Base-by-base conservation (phyloP, 345 rosid genomes). In the Garcia nutans region DNA sequence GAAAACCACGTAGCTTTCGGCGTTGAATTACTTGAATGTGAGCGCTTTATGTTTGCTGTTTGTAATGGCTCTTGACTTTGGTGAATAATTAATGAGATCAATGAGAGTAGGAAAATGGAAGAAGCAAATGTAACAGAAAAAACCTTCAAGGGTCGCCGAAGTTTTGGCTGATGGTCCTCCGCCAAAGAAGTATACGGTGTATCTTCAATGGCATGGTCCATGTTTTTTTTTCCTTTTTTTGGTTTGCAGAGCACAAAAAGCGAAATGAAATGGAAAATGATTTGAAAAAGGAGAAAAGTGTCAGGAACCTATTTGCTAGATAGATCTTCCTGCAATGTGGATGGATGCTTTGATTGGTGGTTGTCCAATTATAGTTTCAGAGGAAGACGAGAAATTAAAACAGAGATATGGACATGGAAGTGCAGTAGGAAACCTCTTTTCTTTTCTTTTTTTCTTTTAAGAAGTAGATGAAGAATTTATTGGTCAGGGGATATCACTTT, bases 171-270 rank as follows among this genome's bases (percentile, higher is more conserved):
- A 37, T 72, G n/a, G 3, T 15, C 73, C 37, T 87, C 83, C 50
- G 74, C 86, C 84, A 91, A 84, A 59, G 82, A 84, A 73, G 76
- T 75, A 82, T 84, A 80, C 28, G 86, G 31, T 0, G 78, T 55
- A 50, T 72, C 62, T 6, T 70, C 63, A 23, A 42, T 55, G 69
- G 75, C 56, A 49, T 4, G 72, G 37, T 78, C 82, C 84, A 85
- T 84, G 54, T 33, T 54, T 49, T 37, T 15, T 33, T 33, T 33
- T 28, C 31, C 31, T 5, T 37, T 37, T 37, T 37, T 37, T 70
- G 45, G n/a, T 73, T 22, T 37, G 11, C 61, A 12, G 58, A 1
- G 41, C 0, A 3, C 10, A 33, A 19, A 68, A 31, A 68, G 13
- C 26, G 42, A 59, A 68, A 70, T 22, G 55, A 63, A 31, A 26